Percentiles rank a stretch among this genome's conserved stretches.
Conservation (phyloP, 257 asterid genomes). For the Knoxia roxburghii region DNA sequence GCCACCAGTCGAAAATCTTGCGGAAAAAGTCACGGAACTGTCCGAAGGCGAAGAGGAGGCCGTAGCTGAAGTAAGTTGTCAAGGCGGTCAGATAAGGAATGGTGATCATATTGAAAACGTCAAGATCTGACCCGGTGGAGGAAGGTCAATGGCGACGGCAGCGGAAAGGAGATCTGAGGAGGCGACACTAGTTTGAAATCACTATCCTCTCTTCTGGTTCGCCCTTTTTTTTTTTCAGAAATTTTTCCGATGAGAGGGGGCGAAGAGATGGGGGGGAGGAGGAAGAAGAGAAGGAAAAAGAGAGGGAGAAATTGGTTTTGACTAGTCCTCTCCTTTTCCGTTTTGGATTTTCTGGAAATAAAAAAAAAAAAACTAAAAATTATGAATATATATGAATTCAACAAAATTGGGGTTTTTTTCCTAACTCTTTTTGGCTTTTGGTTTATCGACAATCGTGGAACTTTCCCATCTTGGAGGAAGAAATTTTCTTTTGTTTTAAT, state of each 20-base stretch:
- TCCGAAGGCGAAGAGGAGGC: slow-evolving; percentile 90
- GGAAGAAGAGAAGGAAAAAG: background rate
- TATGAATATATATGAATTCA: too few species aligned
- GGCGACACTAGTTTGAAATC: background rate
- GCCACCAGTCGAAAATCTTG: slow-evolving; percentile 65
- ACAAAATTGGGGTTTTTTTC: background rate
- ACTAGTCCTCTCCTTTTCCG: slow-evolving; percentile 10
- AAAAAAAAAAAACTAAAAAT: background rate
- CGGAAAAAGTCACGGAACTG: slow-evolving; percentile 90
- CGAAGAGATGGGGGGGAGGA: background rate
- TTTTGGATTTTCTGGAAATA: slow-evolving; percentile 3
- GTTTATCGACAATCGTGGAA: background rate
- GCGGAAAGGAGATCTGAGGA: slow-evolving; percentile 17
- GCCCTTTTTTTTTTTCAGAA: background rate
- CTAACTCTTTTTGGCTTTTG: background rate
- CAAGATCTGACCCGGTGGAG: slow-evolving; percentile 39
- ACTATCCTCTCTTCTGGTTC: background rate
- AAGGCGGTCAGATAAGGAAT: slow-evolving; percentile 90
- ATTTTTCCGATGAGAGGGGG: background rate
- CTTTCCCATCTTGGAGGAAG: slow-evolving; percentile 2
- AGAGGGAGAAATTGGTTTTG: slow-evolving; percentile 10
- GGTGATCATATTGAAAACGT: slow-evolving; percentile 59
- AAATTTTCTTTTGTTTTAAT: background rate
- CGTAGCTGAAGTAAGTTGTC: slow-evolving; percentile 94
- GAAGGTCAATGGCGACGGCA: slow-evolving; percentile 21